A percentile compares a stretch with the other conserved stretches of the same genome.
These are phyloP conservation scores for Amniculicola lignicola DNA, from an alignment of 495 filamentous ascomycete genomes.

Conservation along the genomic window DNA sequence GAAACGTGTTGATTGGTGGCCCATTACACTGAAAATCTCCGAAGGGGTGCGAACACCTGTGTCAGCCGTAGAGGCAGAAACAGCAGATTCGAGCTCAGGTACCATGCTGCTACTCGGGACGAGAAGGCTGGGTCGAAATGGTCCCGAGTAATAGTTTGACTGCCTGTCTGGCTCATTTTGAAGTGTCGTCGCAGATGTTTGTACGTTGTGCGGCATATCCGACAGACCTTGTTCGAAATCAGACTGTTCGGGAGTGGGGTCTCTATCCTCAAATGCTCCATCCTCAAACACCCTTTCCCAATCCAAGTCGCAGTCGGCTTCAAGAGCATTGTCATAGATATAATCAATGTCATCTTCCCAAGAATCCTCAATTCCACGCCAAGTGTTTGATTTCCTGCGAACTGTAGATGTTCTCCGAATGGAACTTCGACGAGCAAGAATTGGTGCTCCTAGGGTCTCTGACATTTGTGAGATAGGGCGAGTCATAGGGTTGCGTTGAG, in stretches of 20 bases:
- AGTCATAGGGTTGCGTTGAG: slow-evolving; percentile 16
- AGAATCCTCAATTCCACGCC: slow-evolving; percentile 52
- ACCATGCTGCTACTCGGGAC: slow-evolving; percentile 27
- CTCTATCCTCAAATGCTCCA: slow-evolving; percentile 16
- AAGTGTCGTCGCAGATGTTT: not conserved
- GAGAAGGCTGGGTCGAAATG: slow-evolving; percentile 23
- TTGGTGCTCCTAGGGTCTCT: slow-evolving; percentile 31
- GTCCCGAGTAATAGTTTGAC: slow-evolving; percentile 10
- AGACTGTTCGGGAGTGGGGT: slow-evolving; percentile 20
- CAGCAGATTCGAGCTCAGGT: slow-evolving; percentile 32
- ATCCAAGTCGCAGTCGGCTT: slow-evolving; percentile 86
- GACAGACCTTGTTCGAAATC: slow-evolving; percentile 9
- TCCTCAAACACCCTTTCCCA: slow-evolving; percentile 57
- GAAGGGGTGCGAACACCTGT: slow-evolving; percentile 24
- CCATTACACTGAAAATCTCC: slow-evolving; percentile 14
- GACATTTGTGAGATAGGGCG: slow-evolving; percentile 37
- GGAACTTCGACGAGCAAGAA: slow-evolving; percentile 7
- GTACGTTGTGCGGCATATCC: not conserved
- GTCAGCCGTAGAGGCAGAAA: slow-evolving; percentile 27
- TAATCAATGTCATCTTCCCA: slow-evolving; percentile 97
- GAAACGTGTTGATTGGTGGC: not conserved
- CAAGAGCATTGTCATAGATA: slow-evolving; percentile 86
- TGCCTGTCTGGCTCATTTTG: slow-evolving; percentile 9
- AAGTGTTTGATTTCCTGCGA: slow-evolving; percentile 27
- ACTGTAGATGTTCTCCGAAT: slow-evolving; percentile 8